Percentiles rank a stretch among this genome's conserved stretches.
phyloP scores from a whole-genome alignment of 2,329 filamentous ascomycete genomes.

The Drechslerella dactyloides region DNA sequence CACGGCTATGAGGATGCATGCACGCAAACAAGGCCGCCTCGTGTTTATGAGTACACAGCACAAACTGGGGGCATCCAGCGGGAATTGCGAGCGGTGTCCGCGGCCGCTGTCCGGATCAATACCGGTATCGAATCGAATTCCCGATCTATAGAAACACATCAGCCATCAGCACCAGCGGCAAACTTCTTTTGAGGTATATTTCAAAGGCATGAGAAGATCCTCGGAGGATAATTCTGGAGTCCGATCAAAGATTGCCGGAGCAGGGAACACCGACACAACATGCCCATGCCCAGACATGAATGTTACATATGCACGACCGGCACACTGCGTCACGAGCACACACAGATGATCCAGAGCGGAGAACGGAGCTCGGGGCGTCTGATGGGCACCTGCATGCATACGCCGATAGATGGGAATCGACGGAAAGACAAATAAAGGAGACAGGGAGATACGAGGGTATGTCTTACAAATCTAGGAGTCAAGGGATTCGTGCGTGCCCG shows the following conservation, averaged over 20 bases:
- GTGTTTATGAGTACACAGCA: background rate
- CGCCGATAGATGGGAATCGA: conserved; percentile 15
- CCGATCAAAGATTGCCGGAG: conserved; percentile 3
- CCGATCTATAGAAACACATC: no score
- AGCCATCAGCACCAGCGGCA: no score
- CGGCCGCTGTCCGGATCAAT: no score
- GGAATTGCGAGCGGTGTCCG: no score
- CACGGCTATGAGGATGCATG: no score
- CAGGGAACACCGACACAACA: conserved; percentile 12
- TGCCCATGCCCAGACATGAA: background rate
- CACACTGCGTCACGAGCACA: conserved; percentile 23
- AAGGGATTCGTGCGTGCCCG: conserved; percentile 16
- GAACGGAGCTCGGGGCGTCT: conserved; percentile 1
- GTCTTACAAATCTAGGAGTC: conserved; percentile 46
- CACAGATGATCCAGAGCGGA: conserved; percentile 16
- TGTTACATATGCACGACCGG: conserved; percentile 25
- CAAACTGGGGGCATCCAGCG: background rate
- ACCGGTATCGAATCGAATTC: no score
- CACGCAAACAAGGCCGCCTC: no score
- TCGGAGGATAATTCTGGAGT: conserved; percentile 4
- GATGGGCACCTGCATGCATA: conserved; percentile 31
- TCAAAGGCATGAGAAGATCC: background rate
- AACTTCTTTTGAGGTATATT: background rate
- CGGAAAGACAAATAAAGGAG: conserved; percentile 1
- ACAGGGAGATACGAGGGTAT: conserved; percentile 1